phyloP scores from a whole-genome alignment of 495 filamentous ascomycete genomes.

The Tuber microsphaerosporum region DNA sequence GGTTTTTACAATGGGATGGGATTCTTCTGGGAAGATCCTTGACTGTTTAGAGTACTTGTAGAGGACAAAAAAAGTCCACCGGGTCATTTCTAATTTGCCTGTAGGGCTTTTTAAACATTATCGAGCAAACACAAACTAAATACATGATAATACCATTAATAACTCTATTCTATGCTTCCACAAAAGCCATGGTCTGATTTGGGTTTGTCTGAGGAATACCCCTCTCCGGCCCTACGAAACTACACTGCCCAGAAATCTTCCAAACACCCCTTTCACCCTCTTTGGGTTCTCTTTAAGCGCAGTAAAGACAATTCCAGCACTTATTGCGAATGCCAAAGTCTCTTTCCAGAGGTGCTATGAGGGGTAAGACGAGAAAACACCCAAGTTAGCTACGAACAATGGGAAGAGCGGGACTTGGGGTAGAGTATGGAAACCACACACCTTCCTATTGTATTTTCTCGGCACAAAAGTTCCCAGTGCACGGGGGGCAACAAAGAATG shows the following conservation, averaged over 20 bases:
- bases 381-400: slow-evolving; percentile 6
- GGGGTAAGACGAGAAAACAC: slow-evolving; percentile 35
- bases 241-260: slow-evolving; percentile 56
- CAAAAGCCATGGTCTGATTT: neutral
- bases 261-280: slow-evolving; percentile 68
- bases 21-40: neutral
- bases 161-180: neutral
- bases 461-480: slow-evolving; percentile 73
- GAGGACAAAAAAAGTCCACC: neutral
- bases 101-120: neutral
- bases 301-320: slow-evolving; percentile 69
- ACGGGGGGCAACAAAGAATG: slow-evolving; percentile 77
- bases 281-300: slow-evolving; percentile 57
- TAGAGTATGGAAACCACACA: slow-evolving; percentile 37
- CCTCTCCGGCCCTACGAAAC: slow-evolving; percentile 42
- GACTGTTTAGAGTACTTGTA: neutral
- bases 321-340: slow-evolving; percentile 62
- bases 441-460: slow-evolving; percentile 60
- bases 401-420: neutral
- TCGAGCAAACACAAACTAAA: neutral
- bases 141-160: neutral
- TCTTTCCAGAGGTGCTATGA: slow-evolving; percentile 67
- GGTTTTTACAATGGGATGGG: neutral
- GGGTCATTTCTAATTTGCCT: neutral
- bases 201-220: neutral